A percentile compares a stretch with the other conserved stretches of the same genome.
These are phyloP conservation scores for Pythium phragmitis DNA, from an alignment of 352 stramenopile species.

Conservation along the genomic window DNA sequence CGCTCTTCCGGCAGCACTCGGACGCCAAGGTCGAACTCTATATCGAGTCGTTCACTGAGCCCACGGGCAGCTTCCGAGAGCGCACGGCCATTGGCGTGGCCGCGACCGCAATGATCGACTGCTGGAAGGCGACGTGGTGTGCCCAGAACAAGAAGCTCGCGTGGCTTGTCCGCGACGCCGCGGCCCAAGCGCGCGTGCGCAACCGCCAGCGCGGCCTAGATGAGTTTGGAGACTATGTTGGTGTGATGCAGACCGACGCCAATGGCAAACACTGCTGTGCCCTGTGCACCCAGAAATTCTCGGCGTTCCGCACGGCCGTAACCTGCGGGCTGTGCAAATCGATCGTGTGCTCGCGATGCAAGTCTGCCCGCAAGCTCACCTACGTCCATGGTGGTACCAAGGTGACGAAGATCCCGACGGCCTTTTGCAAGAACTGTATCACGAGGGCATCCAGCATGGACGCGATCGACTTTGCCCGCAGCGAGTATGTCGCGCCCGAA, in stretches of 20 bases:
- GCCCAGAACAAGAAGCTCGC: constrained; percentile 39
- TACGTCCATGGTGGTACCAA: constrained; percentile 8
- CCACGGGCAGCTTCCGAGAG: constrained; percentile 18
- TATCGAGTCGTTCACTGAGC: constrained; percentile 28
- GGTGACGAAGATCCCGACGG: constrained; percentile 22
- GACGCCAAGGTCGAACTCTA: constrained; percentile 32
- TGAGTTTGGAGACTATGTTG: constrained; percentile 22
- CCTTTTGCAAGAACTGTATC: constrained; percentile 19
- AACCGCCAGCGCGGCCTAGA: constrained; percentile 38
- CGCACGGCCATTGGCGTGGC: constrained; percentile 23
- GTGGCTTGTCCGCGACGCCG: constrained; percentile 21
- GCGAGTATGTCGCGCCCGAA: not conserved
- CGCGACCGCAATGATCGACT: constrained; percentile 27
- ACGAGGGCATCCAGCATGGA: constrained; percentile 5
- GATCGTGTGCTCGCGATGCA: constrained; percentile 22
- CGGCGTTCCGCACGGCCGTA: constrained; percentile 21
- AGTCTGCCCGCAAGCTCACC: constrained; percentile 23
- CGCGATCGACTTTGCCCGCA: constrained; percentile 16
- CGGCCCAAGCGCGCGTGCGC: not conserved
- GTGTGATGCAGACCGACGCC: constrained; percentile 17
- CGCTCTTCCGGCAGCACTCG: constrained; percentile 19
- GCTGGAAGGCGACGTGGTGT: constrained; percentile 29
- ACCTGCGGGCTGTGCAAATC: constrained; percentile 18
- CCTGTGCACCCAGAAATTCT: constrained; percentile 16
- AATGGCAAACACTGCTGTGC: constrained; percentile 22